Percentiles rank a stretch among this genome's conserved stretches.
Conservation (phyloP, 2,329 filamentous ascomycete species). For the Colletotrichum filicis region DNA sequence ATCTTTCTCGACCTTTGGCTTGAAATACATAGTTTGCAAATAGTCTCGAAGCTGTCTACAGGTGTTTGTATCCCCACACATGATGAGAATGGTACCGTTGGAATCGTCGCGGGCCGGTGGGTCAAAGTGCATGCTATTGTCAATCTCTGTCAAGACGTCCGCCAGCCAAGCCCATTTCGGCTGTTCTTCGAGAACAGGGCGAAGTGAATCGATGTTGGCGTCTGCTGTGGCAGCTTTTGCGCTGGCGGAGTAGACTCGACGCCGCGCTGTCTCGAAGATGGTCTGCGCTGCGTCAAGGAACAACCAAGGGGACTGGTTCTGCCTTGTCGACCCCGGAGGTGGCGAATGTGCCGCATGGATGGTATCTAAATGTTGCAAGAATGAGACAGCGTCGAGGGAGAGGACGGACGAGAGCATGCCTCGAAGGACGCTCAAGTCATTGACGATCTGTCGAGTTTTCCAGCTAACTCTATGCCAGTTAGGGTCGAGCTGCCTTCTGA, state of each 20-base stretch:
- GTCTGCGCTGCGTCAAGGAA: constrained; percentile 95
- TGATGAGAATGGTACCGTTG: constrained; percentile 92
- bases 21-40: constrained; percentile 88
- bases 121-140: constrained; percentile 88
- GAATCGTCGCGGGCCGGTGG: constrained; percentile 82
- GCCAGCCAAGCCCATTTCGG: constrained; percentile 92
- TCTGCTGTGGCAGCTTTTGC: constrained; percentile 57
- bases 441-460: constrained; percentile 94
- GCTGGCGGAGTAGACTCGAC: constrained; percentile 83
- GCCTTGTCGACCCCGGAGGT: constrained; percentile 84
- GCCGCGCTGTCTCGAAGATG: constrained; percentile 90
- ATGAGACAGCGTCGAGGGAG: constrained; percentile 88
- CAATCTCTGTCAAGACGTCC: constrained; percentile 94
- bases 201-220: constrained; percentile 69
- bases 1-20: constrained; percentile 59
- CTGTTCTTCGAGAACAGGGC: constrained; percentile 89
- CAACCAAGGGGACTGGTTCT: constrained; percentile 94
- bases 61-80: constrained; percentile 90
- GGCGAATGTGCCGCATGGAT: constrained; percentile 92
- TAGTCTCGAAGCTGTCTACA: constrained; percentile 92
- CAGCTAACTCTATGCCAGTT: constrained; percentile 98
- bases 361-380: constrained; percentile 93
- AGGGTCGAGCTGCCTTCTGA: constrained; percentile 90
- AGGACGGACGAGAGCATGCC: constrained; percentile 85
- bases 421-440: constrained; percentile 85